phyloP scores from a whole-genome alignment of 345 rosid species.

The Durio zibethinus region DNA sequence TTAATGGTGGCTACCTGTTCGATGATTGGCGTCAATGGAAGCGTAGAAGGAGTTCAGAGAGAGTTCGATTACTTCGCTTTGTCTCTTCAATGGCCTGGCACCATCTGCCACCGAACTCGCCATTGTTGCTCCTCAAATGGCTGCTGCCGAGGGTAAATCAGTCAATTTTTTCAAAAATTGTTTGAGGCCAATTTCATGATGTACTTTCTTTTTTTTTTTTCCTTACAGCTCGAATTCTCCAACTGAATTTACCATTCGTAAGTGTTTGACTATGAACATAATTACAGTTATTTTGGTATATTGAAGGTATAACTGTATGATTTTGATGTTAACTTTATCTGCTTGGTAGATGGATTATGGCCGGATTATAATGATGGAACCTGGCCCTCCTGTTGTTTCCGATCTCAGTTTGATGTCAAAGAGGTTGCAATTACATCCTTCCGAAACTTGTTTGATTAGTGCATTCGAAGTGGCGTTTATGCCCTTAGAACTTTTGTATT shows the following conservation, averaged over 20 bases:
- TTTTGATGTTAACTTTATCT: neutral
- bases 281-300: neutral
- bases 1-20: neutral
- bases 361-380: slow-evolving; percentile 92
- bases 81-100: slow-evolving; percentile 85
- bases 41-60: slow-evolving; percentile 36
- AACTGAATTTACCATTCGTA: slow-evolving; percentile 85
- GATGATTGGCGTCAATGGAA: slow-evolving; percentile 8
- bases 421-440: slow-evolving; percentile 42
- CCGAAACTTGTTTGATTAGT: neutral
- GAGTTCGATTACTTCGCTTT: slow-evolving; percentile 93
- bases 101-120: slow-evolving; percentile 63
- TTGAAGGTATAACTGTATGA: neutral
- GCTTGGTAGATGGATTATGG: slow-evolving; percentile 87
- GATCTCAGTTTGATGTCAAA: slow-evolving; percentile 52
- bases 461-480: neutral
- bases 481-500: slow-evolving; percentile 1
- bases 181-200: neutral
- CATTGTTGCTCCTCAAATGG: slow-evolving; percentile 83
- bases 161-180: neutral
- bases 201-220: neutral
- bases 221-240: slow-evolving; percentile 59
- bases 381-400: slow-evolving; percentile 83
- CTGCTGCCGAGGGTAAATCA: slow-evolving; percentile 70
- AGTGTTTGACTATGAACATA: slow-evolving; percentile 30